Evolutionary conservation across 192 early-diverging fungal species (phyloP), one percentile per base, ranked within the genome.

Genomic region (Coemansia interrupta): DNA sequence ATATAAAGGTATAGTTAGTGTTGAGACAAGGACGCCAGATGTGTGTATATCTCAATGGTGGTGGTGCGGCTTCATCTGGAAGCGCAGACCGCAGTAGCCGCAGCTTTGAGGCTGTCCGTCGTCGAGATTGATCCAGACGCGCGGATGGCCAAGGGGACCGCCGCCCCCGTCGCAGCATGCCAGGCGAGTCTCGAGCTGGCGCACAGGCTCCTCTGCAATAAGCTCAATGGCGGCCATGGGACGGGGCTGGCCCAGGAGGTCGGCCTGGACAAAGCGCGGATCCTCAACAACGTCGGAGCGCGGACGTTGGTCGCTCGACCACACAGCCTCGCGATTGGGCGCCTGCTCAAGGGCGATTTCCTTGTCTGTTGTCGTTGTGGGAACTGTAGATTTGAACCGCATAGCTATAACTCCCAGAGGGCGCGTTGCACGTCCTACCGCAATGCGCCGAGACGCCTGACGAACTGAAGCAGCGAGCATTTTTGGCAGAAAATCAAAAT

Each of bases 161-260:
- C 87, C 93, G 24, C 77, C 95, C 58, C 95, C 95, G 61, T 97
- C 85, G 64, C 95, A 97, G 63, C 83, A 80, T 32, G 87, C 90
- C 61, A 84, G 66, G 18, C 91, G 86, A 29, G 80, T 78, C 18
- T 86, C 78, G 17, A 95, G 87, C 62, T 86, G 72, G 55, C 80
- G 89, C 55, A 97, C 81, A 17, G 93, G 92, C 56, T 93, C 92
- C 66, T 92, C 85, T 29, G 85, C 83, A 72, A 97, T 92, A 48
- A 97, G 84, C 54, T 95, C 93, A 48, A 92, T 88, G 54, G 95
- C 95, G 30, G 95, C 88, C 70, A 87, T 78, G 13, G 93, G 92
- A 43, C 90, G 87, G 28, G 95, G 93, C 77, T 97, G 94, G n/a
- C 81, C 79, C 30, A 73, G 72, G 32, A 94, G 66, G 60, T 94